phyloP scores from a whole-genome alignment of 495 filamentous ascomycete species.

The Aspergillus asperescens region DNA sequence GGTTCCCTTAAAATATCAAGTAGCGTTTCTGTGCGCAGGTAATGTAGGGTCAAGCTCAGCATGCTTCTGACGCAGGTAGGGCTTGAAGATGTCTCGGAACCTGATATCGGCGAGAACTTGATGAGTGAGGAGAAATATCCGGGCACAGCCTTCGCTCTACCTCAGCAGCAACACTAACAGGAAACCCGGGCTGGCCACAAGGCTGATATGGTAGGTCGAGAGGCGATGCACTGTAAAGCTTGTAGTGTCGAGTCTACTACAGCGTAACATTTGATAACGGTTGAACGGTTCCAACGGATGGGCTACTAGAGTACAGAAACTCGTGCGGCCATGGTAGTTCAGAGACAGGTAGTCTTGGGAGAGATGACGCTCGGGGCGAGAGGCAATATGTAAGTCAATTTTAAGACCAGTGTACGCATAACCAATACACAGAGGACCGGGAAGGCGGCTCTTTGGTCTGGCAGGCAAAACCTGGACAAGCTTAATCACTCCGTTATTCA shows the following conservation, averaged over 20 bases:
- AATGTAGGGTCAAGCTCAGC: background rate
- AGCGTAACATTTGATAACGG: background rate
- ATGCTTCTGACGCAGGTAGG: background rate
- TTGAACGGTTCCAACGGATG: background rate
- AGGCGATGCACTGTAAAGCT: background rate
- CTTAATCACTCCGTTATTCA: background rate
- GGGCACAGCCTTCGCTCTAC: background rate
- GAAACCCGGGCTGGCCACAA: background rate
- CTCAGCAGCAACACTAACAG: background rate
- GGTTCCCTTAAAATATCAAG: background rate
- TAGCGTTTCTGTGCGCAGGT: too few species aligned
- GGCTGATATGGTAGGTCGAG: background rate
- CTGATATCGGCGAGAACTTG: background rate
- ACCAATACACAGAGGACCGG: background rate
- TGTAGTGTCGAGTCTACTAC: too few species aligned
- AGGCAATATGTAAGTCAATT: background rate
- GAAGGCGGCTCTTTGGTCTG: background rate
- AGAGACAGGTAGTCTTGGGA: background rate
- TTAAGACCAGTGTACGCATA: too few species aligned
- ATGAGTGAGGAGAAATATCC: background rate
- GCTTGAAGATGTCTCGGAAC: background rate
- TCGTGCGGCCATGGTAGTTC: background rate
- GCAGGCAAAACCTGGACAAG: background rate
- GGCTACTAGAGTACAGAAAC: background rate
- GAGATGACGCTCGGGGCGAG: background rate